Conservation (phyloP, 2,329 filamentous ascomycete species). For the Geosmithia morbida region DNA sequence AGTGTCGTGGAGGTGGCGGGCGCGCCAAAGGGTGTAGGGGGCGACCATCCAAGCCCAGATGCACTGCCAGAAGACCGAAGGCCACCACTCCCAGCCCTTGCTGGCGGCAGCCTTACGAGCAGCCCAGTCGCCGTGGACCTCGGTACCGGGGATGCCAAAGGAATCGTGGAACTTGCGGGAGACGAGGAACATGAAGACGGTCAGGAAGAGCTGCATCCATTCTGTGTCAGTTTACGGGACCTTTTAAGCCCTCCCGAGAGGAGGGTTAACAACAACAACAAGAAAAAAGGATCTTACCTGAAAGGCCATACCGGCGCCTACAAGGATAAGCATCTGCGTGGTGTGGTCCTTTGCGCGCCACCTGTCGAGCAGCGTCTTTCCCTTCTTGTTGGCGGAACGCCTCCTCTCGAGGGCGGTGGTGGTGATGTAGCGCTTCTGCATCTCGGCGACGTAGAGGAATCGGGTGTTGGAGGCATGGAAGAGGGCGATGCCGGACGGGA, state of each 20-base stretch:
- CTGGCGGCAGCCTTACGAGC: constrained; percentile 25
- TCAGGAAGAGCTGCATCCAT: constrained; percentile 45
- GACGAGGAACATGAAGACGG: constrained; percentile 44
- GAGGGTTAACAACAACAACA: too few species aligned
- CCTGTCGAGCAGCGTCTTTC: constrained; percentile 16
- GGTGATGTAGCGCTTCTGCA: constrained; percentile 22
- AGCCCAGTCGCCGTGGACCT: constrained; percentile 39
- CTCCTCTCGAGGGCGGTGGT: background rate
- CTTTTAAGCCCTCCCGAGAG: too few species aligned
- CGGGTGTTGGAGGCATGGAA: constrained; percentile 50
- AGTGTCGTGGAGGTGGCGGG: constrained; percentile 46
- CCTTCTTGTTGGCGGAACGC: constrained; percentile 3
- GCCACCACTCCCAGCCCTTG: constrained; percentile 57
- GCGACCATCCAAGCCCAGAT: constrained; percentile 46
- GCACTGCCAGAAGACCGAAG: constrained; percentile 47
- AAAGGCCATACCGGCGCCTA: constrained; percentile 37
- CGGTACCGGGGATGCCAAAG: constrained; percentile 47
- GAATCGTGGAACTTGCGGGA: constrained; percentile 50
- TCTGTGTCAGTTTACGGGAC: too few species aligned
- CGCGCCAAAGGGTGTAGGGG: constrained; percentile 43
- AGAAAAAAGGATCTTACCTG: constrained; percentile 27
- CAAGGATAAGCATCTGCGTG: constrained; percentile 31
- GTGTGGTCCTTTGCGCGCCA: constrained; percentile 28
- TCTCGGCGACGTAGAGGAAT: constrained; percentile 40
- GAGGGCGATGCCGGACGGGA: constrained; percentile 49